Percentiles rank a stretch among this genome's conserved stretches.
These are phyloP conservation scores for Xylaria longipes DNA, from an alignment of 495 filamentous ascomycete genomes.

Conservation along the genomic window DNA sequence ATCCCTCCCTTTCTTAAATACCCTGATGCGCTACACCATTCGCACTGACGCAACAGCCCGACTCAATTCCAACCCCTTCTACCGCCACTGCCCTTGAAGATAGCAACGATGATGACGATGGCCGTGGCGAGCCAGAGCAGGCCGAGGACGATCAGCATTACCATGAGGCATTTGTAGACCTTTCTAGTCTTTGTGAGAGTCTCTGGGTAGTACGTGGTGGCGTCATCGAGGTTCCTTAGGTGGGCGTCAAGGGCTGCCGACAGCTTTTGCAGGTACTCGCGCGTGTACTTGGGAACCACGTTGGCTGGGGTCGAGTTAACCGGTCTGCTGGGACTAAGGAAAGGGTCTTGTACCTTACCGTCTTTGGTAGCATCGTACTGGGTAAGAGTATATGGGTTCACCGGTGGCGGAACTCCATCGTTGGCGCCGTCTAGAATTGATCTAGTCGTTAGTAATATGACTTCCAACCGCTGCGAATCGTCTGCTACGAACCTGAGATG, in stretches of 20 bases:
- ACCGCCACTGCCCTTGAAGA: not conserved
- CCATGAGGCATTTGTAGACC: not conserved
- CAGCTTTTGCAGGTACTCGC: slow-evolving; percentile 17
- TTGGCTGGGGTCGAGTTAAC: not conserved
- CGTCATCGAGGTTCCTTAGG: not conserved
- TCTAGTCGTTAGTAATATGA: not conserved
- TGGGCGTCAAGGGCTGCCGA: not conserved
- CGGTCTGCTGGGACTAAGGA: no score
- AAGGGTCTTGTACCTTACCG: not conserved
- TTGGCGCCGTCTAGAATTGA: not conserved
- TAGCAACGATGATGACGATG: not conserved
- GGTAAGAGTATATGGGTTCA: not conserved
- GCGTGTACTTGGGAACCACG: slow-evolving; percentile 14
- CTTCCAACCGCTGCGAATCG: no score
- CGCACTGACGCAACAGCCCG: not conserved
- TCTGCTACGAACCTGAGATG: not conserved
- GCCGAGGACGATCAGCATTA: not conserved
- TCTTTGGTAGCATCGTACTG: not conserved
- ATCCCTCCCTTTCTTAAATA: not conserved
- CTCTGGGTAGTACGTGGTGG: not conserved
- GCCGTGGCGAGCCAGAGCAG: not conserved
- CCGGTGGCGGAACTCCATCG: not conserved
- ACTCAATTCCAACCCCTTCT: not conserved
- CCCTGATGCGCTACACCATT: not conserved
- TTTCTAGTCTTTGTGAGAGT: not conserved